Evolutionary conservation across 345 rosid species (phyloP).

Genomic region (Citrus sp.): DNA sequence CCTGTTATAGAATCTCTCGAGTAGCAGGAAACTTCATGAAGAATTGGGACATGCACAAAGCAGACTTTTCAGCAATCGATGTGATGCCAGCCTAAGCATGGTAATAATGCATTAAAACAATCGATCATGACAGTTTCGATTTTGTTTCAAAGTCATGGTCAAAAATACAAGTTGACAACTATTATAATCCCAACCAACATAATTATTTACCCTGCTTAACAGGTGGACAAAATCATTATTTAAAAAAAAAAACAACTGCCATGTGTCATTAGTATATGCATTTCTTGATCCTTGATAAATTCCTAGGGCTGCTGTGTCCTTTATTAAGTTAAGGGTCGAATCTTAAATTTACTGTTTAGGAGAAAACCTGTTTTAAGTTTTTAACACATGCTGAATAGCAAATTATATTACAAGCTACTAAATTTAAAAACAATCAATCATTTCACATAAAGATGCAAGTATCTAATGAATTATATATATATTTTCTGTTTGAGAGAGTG

Average conservation of each 20-base stretch:
- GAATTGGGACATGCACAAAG: not conserved
- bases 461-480: no score
- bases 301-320: not conserved
- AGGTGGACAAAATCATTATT: not conserved
- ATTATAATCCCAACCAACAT: not conserved
- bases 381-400: no score
- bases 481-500: no score
- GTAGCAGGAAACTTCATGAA: not conserved
- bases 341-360: no score
- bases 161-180: not conserved
- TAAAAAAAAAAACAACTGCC: not conserved
- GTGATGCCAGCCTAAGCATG: not conserved
- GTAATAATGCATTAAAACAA: not conserved
- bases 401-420: no score
- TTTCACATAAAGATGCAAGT: no score
- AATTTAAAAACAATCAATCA: no score
- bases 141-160: not conserved
- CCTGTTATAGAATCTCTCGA: not conserved
- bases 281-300: not conserved
- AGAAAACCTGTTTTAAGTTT: no score
- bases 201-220: no score
- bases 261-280: no score
- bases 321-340: no score
- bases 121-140: no score
- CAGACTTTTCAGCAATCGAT: not conserved